phyloP scores from a whole-genome alignment of 345 rosid genomes.

The Populus tremula region DNA sequence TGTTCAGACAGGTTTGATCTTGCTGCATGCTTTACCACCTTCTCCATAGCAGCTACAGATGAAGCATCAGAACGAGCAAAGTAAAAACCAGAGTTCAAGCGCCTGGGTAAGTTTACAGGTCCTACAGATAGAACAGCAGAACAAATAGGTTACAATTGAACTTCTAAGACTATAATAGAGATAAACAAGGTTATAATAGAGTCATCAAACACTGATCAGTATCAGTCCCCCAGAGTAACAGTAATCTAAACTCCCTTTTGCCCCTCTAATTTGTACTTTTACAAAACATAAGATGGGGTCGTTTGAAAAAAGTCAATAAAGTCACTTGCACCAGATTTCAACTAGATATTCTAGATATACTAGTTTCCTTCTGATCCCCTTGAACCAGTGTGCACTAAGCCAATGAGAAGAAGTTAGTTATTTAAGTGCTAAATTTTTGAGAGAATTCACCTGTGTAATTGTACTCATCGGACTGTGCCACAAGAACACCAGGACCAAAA shows the following conservation, averaged over 20 bases:
- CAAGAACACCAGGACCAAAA: conserved; percentile 71
- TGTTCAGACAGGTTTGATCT: conserved; percentile 76
- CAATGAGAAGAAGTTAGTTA: not conserved
- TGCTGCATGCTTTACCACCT: conserved; percentile 87
- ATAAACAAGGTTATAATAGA: not conserved
- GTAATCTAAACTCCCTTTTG: not conserved
- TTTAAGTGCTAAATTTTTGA: not conserved
- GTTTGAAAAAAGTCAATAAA: not conserved
- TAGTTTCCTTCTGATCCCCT: not conserved
- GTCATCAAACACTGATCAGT: not conserved
- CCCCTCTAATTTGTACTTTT: not conserved
- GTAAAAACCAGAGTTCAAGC: conserved; percentile 89
- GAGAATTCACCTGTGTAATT: conserved; percentile 50
- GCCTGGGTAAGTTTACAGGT: conserved; percentile 81
- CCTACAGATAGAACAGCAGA: conserved; percentile 37
- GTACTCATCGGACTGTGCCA: conserved; percentile 84
- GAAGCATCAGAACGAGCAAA: conserved; percentile 57
- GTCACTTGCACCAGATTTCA: not conserved
- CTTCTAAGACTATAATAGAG: not conserved
- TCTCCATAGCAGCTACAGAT: conserved; percentile 72
- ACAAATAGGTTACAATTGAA: not conserved
- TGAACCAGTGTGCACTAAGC: not conserved
- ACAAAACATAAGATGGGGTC: not conserved
- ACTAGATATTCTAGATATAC: not conserved
- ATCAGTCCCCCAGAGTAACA: not conserved